Evolutionary conservation across 441 rosid genomes (phyloP), one percentile per base, ranked within the genome.

Genomic region (Mallotus repandus): DNA sequence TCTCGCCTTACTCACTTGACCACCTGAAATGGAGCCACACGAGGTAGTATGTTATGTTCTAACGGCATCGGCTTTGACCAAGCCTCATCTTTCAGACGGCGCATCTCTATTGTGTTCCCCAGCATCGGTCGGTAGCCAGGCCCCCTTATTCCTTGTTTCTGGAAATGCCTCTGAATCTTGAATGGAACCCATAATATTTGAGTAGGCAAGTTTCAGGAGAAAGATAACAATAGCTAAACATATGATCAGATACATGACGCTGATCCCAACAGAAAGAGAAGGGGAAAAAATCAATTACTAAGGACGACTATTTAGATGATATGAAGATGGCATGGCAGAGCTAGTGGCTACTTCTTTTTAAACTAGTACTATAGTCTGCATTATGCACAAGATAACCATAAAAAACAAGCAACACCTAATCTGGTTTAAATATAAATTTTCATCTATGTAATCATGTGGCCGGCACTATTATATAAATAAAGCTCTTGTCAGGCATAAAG

Each of bases 31-130:
- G 92, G 89, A 61, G 79, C 72, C 71, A 66, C 77, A 9, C 87
- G 83, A 61, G 59, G 86, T 25, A 85, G 78, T 72, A 82, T 72
- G 32, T 79, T 73, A 68, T 85, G 87, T 45, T 76, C 75, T 0
- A 76, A 56, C 2, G 75, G 45, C 41, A 86, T 79, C 74, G 78
- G 81, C 2, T 77, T 74, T 1, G 72, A 35, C 62, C 66, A 77
- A 29, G 82, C 90, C 59, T 82, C 87, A 12, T 50, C 45, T 32
- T 56, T 79, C 59, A 80, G 59, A 15, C 75, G 78, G 70, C 77
- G 80, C 70, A 86, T 75, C 69, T 88, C 88, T 8, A 74, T 35
- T 0, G 85, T 61, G 86, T 84, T 86, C 48, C 92, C 92, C 9
- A 78, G 48, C 77, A 88, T 46, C 7, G 84, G 65, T 15, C 76